A percentile compares a stretch with the other conserved stretches of the same genome.
These are phyloP conservation scores for Kwoniella sp. DNA, from an alignment of 768 basidiomycete species.

Conservation along the genomic window DNA sequence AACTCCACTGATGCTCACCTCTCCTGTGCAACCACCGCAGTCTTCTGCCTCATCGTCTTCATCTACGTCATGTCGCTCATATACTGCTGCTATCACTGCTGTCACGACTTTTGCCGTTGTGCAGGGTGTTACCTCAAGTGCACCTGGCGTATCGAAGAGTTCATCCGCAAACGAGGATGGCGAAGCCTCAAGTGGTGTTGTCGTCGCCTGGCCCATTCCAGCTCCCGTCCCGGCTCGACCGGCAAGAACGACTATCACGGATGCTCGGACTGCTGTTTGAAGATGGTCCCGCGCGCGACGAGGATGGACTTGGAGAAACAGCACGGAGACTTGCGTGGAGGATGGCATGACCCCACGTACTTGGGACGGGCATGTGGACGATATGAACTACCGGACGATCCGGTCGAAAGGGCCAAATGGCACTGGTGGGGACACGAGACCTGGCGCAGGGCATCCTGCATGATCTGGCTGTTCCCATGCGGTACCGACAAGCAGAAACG, in stretches of 20 bases:
- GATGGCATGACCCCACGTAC: slow-evolving; percentile 14
- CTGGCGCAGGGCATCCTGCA: no score
- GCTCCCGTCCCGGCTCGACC: neutral
- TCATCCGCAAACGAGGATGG: slow-evolving; percentile 2
- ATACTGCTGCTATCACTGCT: slow-evolving; percentile 16
- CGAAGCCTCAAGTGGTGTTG: neutral
- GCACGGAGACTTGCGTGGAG: slow-evolving; percentile 13
- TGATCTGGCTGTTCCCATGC: no score
- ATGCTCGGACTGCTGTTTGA: slow-evolving; percentile 3
- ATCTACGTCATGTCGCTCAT: slow-evolving; percentile 9
- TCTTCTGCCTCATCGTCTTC: slow-evolving; percentile 17
- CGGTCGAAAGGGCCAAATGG: slow-evolving; percentile 7
- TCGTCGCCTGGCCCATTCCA: neutral
- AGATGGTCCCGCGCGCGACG: slow-evolving; percentile 2
- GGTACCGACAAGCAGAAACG: neutral
- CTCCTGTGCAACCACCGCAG: neutral
- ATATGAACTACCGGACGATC: slow-evolving; percentile 10
- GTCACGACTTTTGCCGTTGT: slow-evolving; percentile 12
- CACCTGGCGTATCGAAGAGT: slow-evolving; percentile 5
- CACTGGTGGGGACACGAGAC: slow-evolving; percentile 16
- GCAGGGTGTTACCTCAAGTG: slow-evolving; percentile 7
- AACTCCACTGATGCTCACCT: neutral
- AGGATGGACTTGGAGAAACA: slow-evolving; percentile 13
- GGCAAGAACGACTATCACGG: slow-evolving; percentile 2
- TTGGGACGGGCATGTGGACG: slow-evolving; percentile 6